Percentiles rank a stretch among this genome's conserved stretches.
phyloP scores from a whole-genome alignment of 2,329 filamentous ascomycete species.

The Chaetomium globosum region DNA sequence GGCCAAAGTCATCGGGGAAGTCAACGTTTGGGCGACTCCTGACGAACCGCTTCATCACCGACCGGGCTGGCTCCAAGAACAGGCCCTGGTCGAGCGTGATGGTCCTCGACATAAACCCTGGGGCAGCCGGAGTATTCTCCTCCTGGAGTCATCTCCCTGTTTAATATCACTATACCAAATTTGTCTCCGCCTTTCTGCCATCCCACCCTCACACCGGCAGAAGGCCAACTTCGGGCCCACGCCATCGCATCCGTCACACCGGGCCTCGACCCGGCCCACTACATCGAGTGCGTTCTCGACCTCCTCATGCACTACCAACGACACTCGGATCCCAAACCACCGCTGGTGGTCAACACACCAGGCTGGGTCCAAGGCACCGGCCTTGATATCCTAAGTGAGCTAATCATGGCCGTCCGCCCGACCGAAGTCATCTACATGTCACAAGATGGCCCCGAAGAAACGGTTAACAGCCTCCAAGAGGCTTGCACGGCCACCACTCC shows the following conservation, averaged over 20 bases:
- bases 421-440: constrained; percentile 71
- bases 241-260: constrained; percentile 67
- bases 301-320: constrained; percentile 61
- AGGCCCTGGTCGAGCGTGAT: constrained; percentile 47
- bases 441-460: constrained; percentile 61
- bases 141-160: constrained; percentile 69
- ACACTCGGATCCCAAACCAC: constrained; percentile 47
- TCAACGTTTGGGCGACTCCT: constrained; percentile 72
- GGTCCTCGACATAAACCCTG: constrained; percentile 76
- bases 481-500: constrained; percentile 43
- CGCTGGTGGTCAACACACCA: constrained; percentile 72
- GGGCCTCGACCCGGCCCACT: constrained; percentile 67
- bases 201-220: constrained; percentile 44
- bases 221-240: constrained; percentile 61
- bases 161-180: constrained; percentile 62
- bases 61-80: constrained; percentile 38
- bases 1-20: constrained; percentile 73
- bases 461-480: constrained; percentile 55
- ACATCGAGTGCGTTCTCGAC: constrained; percentile 64
- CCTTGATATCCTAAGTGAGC: constrained; percentile 62
- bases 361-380: constrained; percentile 75
- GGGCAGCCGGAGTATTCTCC: constrained; percentile 75
- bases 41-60: constrained; percentile 66
- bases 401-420: constrained; percentile 58
- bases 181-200: constrained; percentile 70